Conservation (phyloP, 441 rosid genomes). For the Breynia disticha region DNA sequence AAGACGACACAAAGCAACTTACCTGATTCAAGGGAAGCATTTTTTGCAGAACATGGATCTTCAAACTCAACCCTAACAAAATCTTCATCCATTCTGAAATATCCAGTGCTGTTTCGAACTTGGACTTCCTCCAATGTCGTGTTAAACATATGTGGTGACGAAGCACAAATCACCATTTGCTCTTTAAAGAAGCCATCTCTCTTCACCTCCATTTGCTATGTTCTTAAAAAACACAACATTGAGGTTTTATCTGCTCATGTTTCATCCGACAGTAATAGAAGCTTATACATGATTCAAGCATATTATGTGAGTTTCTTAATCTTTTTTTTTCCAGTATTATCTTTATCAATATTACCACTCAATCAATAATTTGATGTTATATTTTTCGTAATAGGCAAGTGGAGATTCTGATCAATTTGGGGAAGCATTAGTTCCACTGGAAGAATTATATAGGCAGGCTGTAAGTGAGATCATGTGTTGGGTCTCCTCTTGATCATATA, state of each 20-base stretch:
- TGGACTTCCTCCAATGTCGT: constrained; percentile 69
- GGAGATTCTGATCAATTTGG: constrained; percentile 30
- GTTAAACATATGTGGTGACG: constrained; percentile 51
- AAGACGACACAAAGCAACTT: constrained; percentile 20
- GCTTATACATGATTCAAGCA: constrained; percentile 62
- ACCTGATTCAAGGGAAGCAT: constrained; percentile 40
- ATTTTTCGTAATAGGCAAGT: too few species aligned
- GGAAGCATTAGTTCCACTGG: constrained; percentile 28
- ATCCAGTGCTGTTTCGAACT: constrained; percentile 34
- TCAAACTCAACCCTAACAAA: constrained; percentile 11
- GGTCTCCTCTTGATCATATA: constrained; percentile 29
- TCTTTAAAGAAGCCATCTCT: constrained; percentile 37
- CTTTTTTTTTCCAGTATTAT: not conserved
- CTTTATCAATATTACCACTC: not conserved
- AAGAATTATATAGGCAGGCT: constrained; percentile 53
- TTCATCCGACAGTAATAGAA: constrained; percentile 30
- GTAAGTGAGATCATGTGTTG: constrained; percentile 47
- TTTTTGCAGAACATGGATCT: constrained; percentile 44
- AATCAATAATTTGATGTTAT: too few species aligned
- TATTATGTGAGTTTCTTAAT: constrained; percentile 39
- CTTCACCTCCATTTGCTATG: constrained; percentile 41
- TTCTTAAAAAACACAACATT: constrained; percentile 57
- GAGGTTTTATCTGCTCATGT: constrained; percentile 52
- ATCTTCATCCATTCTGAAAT: constrained; percentile 18
- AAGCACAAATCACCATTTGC: constrained; percentile 55